Evolutionary conservation across 495 filamentous ascomycete species (phyloP).

Genomic region (Penicillium coprophilum): DNA sequence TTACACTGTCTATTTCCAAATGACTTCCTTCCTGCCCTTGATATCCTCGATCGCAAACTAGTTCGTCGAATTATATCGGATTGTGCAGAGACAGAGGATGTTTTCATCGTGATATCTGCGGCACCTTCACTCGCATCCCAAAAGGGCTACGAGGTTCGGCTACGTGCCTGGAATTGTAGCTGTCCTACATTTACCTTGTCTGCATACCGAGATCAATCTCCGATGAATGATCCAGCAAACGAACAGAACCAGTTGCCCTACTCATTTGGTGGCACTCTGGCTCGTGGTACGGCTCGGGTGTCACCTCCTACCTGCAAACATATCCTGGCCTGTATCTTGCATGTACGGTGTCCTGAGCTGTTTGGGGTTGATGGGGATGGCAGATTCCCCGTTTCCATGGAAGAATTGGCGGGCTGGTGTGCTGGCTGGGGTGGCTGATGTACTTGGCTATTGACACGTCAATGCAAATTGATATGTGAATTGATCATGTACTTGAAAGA

Average conservation of each 20-base stretch:
- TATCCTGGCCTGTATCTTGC: constrained; percentile 77
- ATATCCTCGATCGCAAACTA: constrained; percentile 73
- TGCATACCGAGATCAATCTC: constrained; percentile 51
- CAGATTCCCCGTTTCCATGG: constrained; percentile 48
- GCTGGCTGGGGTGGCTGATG: constrained; percentile 58
- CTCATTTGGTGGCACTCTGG: constrained; percentile 54
- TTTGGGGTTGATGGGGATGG: constrained; percentile 59
- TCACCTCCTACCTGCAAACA: constrained; percentile 79
- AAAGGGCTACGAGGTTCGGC: constrained; percentile 65
- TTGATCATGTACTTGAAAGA: not conserved
- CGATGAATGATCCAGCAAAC: constrained; percentile 13
- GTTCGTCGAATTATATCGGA: constrained; percentile 48
- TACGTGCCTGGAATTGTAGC: constrained; percentile 82
- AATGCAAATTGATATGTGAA: not conserved
- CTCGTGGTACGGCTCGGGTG: constrained; percentile 29
- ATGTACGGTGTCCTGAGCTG: constrained; percentile 60
- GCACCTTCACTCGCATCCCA: constrained; percentile 31
- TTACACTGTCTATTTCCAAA: constrained; percentile 57
- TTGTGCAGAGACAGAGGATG: constrained; percentile 16
- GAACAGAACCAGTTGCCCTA: constrained; percentile 18
- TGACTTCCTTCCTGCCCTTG: constrained; percentile 69
- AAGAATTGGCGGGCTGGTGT: constrained; percentile 77
- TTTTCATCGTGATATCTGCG: constrained; percentile 45
- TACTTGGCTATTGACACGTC: not conserved
- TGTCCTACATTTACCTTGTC: constrained; percentile 80